Conservation (phyloP, 768 basidiomycete genomes). For the Tylopilus rubrobrunneus region DNA sequence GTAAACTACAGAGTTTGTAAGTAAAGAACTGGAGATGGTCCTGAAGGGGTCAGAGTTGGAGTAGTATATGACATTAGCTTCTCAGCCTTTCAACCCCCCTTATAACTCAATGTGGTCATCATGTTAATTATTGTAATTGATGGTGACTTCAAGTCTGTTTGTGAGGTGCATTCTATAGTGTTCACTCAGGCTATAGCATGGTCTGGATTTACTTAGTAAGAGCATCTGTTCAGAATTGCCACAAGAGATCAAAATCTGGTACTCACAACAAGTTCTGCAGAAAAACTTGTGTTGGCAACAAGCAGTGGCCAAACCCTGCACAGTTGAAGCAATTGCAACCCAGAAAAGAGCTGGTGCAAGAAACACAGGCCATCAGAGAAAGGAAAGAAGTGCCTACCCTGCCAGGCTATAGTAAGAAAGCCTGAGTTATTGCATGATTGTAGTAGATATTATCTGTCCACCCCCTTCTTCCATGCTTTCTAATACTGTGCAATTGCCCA, state of each 20-base stretch:
- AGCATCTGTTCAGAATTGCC: slow-evolving; percentile 42
- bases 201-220: slow-evolving; percentile 2
- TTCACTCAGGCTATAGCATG: neutral
- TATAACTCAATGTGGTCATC: slow-evolving; percentile 8
- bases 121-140: slow-evolving; percentile 10
- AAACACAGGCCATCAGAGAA: slow-evolving; percentile 9
- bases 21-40: too few relatives aligned
- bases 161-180: slow-evolving; percentile 24
- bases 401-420: neutral
- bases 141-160: slow-evolving; percentile 25
- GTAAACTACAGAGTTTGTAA: too few relatives aligned
- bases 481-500: too few relatives aligned
- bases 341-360: slow-evolving; percentile 10
- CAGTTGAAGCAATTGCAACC: slow-evolving; percentile 9
- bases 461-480: too few relatives aligned
- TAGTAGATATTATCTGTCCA: too few relatives aligned
- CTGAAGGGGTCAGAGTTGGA: too few relatives aligned
- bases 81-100: neutral
- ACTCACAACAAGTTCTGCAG: slow-evolving; percentile 51
- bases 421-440: too few relatives aligned
- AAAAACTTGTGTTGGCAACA: slow-evolving; percentile 48
- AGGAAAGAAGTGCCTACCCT: slow-evolving; percentile 6
- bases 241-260: slow-evolving; percentile 47
- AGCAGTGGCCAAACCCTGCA: slow-evolving; percentile 22
- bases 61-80: too few relatives aligned